Evolutionary conservation across 1,284 basidiomycete species (phyloP).

Genomic region (Polyporus tsugae): DNA sequence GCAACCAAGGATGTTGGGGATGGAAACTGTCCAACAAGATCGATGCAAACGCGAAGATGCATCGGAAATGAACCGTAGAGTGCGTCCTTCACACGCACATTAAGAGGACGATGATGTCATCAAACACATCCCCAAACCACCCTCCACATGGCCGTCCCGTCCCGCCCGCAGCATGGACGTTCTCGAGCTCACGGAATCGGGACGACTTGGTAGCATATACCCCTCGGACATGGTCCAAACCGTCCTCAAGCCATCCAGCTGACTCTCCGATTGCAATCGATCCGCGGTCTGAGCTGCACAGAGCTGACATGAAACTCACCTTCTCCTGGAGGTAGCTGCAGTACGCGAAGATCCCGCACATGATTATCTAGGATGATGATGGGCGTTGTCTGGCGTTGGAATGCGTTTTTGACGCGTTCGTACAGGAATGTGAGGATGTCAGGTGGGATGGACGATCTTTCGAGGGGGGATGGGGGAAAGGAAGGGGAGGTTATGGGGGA

Average conservation of each 20-base stretch:
- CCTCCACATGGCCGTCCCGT: not conserved
- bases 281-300: not conserved
- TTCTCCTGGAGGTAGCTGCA: constrained; percentile 94
- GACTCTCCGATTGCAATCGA: not conserved
- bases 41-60: not conserved
- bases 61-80: not conserved
- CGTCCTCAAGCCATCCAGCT: not conserved
- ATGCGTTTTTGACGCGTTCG: constrained; percentile 15
- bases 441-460: not conserved
- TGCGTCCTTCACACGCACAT: not conserved
- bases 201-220: not conserved
- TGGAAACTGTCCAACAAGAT: not conserved
- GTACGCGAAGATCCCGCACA: constrained; percentile 97
- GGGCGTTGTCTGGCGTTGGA: constrained; percentile 17
- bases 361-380: constrained; percentile 42
- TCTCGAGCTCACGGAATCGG: not conserved
- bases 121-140: not conserved
- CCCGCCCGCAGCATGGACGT: not conserved
- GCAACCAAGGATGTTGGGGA: not conserved
- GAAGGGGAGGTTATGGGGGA: constrained; percentile 19
- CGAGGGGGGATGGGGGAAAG: constrained; percentile 5
- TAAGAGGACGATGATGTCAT: not conserved
- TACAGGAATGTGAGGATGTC: constrained; percentile 1
- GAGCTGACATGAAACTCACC: constrained; percentile 53
- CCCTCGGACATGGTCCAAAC: not conserved